Percentiles rank a stretch among this genome's conserved stretches.
Conservation (phyloP, 2,329 filamentous ascomycete species). For the Macrophomina pseudophaseolina region DNA sequence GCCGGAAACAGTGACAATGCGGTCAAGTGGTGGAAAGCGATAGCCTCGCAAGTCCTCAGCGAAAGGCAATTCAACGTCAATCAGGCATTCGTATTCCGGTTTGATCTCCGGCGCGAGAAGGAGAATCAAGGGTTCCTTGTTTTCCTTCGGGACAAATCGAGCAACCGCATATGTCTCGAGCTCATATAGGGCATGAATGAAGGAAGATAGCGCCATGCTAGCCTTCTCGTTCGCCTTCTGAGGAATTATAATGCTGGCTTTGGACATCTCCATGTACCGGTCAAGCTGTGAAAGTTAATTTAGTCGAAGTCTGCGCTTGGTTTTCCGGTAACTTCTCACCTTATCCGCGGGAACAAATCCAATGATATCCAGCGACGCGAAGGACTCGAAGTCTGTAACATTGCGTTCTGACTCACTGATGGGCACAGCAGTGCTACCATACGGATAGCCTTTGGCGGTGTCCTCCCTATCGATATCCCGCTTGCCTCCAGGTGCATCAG, state of each 20-base stretch:
- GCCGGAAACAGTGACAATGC: conserved; percentile 84
- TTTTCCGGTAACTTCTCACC: conserved; percentile 51
- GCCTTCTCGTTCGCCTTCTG: conserved; percentile 81
- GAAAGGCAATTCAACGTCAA: conserved; percentile 90
- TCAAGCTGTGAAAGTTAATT: conserved; percentile 64
- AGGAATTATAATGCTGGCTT: conserved; percentile 76
- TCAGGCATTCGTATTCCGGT: conserved; percentile 78
- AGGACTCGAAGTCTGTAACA: conserved; percentile 84
- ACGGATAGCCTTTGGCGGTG: conserved; percentile 91
- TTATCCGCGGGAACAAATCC: conserved; percentile 80
- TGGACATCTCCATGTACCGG: conserved; percentile 83
- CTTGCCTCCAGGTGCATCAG: conserved; percentile 76
- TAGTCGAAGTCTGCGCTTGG: background rate
- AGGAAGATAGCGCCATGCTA: conserved; percentile 81
- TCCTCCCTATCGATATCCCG: conserved; percentile 80
- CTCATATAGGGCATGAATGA: conserved; percentile 86
- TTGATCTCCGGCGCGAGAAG: conserved; percentile 83
- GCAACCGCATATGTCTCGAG: conserved; percentile 85
- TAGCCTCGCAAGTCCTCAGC: conserved; percentile 91
- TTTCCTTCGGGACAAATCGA: conserved; percentile 82
- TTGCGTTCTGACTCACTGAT: conserved; percentile 87
- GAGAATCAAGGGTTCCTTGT: conserved; percentile 76
- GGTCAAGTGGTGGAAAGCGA: conserved; percentile 87
- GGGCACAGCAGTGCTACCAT: conserved; percentile 87
- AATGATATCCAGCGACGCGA: conserved; percentile 76